phyloP scores from a whole-genome alignment of 108 stramenopile genomes.

The Cyclotella atomus region DNA sequence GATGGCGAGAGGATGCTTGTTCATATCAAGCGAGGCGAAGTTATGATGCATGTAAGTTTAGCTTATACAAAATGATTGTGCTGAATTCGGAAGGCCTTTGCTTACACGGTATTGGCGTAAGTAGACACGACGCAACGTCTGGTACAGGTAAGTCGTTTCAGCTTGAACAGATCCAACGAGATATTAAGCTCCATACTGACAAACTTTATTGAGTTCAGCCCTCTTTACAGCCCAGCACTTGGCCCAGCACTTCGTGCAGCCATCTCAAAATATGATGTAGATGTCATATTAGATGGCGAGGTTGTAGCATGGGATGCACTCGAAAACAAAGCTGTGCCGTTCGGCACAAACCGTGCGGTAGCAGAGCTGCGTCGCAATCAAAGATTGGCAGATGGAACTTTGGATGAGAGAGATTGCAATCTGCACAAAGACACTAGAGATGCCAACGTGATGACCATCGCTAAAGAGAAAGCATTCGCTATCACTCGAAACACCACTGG shows the following conservation, averaged over 20 bases:
- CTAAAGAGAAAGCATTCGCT: slow-evolving; percentile 19
- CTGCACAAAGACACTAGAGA: slow-evolving; percentile 59
- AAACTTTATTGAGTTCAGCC: too few species aligned
- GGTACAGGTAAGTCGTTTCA: slow-evolving; percentile 37
- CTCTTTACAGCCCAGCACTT: slow-evolving; percentile 75
- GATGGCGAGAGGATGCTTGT: slow-evolving; percentile 86
- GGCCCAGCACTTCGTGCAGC: slow-evolving; percentile 77
- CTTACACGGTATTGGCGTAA: too few species aligned
- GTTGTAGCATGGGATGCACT: slow-evolving; percentile 75
- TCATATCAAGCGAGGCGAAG: slow-evolving; percentile 64
- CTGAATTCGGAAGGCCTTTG: too few species aligned
- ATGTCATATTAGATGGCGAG: slow-evolving; percentile 88
- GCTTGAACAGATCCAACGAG: background rate
- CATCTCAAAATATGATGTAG: slow-evolving; percentile 62
- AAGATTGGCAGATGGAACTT: slow-evolving; percentile 47
- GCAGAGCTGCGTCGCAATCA: slow-evolving; percentile 66
- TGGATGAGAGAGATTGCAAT: slow-evolving; percentile 71
- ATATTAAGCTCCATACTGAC: too few species aligned
- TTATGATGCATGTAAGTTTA: slow-evolving; percentile 57
- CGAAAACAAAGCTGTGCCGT: slow-evolving; percentile 64
- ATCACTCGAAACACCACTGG: slow-evolving; percentile 1
- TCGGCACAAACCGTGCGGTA: slow-evolving; percentile 78
- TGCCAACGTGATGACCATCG: slow-evolving; percentile 41
- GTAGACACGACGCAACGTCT: slow-evolving; percentile 45
- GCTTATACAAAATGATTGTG: too few species aligned